These are phyloP conservation scores for Podospora sp. DNA, from an alignment of 495 filamentous ascomycete genomes.

Conservation along the genomic window DNA sequence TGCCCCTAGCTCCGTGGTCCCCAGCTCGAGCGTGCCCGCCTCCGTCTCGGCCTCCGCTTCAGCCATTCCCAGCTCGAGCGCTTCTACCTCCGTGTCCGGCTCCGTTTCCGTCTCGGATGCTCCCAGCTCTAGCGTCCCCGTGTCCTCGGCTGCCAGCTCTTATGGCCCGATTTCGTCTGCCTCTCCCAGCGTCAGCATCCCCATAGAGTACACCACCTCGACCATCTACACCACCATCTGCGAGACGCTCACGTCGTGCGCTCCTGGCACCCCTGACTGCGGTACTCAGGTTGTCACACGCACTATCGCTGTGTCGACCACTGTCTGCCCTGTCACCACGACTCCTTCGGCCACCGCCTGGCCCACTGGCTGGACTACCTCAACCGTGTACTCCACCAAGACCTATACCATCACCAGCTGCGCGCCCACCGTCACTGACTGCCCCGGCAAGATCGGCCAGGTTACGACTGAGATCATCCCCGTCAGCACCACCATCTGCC, in stretches of 20 bases:
- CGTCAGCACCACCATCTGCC: conserved; percentile 42
- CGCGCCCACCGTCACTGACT: conserved; percentile 57
- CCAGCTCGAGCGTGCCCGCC: background rate
- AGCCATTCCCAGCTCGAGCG: background rate
- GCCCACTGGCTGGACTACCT: conserved; percentile 33
- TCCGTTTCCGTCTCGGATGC: conserved; percentile 4
- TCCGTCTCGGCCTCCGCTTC: conserved; percentile 7
- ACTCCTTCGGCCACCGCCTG: conserved; percentile 21
- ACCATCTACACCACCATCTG: conserved; percentile 56
- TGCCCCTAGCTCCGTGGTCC: background rate
- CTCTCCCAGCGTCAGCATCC: conserved; percentile 14
- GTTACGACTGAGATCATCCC: conserved; percentile 44
- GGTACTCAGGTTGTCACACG: conserved; percentile 42
- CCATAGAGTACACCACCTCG: conserved; percentile 25
- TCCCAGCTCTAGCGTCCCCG: too few relatives aligned
- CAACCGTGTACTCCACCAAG: conserved; percentile 58
- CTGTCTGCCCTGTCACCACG: conserved; percentile 48
- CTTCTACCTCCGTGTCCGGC: background rate
- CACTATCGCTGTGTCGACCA: conserved; percentile 43
- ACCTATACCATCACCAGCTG: conserved; percentile 60
- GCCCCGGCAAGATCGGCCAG: conserved; percentile 51
- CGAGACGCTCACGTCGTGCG: conserved; percentile 62
- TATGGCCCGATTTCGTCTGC: background rate
- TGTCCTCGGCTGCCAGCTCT: background rate
- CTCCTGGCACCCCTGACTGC: conserved; percentile 60